Conservation (phyloP, 345 rosid genomes). For the Heritiera littoralis region DNA sequence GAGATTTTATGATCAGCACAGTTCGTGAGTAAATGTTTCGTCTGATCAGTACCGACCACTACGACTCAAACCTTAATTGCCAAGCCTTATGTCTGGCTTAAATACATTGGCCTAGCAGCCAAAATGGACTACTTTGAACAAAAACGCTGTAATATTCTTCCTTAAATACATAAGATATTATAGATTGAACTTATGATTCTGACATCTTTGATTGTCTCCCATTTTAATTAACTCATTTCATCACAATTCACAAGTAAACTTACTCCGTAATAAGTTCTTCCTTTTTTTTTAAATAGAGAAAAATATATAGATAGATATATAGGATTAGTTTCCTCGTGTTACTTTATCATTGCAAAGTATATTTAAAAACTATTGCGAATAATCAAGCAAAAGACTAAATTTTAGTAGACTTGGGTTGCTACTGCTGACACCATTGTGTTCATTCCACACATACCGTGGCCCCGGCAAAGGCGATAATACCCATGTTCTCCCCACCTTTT, state of each 20-base stretch:
- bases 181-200: neutral
- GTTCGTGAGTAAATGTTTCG: too few species aligned
- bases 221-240: neutral
- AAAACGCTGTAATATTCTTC: too few species aligned
- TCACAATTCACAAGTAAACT: neutral
- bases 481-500: slow-evolving; percentile 81
- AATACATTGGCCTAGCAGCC: too few species aligned
- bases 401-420: slow-evolving; percentile 39
- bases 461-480: slow-evolving; percentile 76
- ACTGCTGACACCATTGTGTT: slow-evolving; percentile 90
- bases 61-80: too few species aligned
- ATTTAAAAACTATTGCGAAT: neutral
- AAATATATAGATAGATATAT: neutral
- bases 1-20: too few species aligned
- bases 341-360: neutral
- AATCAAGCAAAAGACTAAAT: neutral
- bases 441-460: slow-evolving; percentile 74
- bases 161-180: too few species aligned
- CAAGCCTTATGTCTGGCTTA: too few species aligned
- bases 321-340: neutral
- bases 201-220: neutral
- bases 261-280: too few species aligned
- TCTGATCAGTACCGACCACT: too few species aligned
- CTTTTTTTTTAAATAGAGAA: neutral
- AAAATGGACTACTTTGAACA: too few species aligned